Evolutionary conservation across 225 moss, liverwort and hornwort species (phyloP).

Genomic region (Rhytidiadelphus loreus): DNA sequence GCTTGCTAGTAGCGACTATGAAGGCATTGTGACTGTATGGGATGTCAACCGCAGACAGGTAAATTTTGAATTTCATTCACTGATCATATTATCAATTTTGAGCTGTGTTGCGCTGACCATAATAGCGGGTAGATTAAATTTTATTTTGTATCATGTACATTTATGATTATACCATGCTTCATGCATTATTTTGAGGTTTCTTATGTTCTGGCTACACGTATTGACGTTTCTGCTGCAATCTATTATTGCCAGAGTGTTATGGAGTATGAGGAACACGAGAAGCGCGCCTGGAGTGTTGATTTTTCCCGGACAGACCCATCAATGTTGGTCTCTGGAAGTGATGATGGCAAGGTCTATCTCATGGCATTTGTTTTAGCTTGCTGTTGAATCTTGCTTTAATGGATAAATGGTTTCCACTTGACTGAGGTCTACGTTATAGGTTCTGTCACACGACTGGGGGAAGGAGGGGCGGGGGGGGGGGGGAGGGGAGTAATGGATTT

Average conservation of each 20-base stretch:
- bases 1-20: slow-evolving; percentile 97
- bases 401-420: not conserved
- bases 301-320: slow-evolving; percentile 81
- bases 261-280: slow-evolving; percentile 98
- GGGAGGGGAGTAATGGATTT: not conserved
- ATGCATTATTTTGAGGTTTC: not conserved
- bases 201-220: not conserved
- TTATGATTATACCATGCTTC: not conserved
- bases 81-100: not conserved
- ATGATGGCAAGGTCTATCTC: slow-evolving; percentile 79
- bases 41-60: slow-evolving; percentile 85
- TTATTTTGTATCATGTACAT: not conserved
- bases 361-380: not conserved
- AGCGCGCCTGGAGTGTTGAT: slow-evolving; percentile 97
- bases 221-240: not conserved
- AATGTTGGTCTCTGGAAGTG: slow-evolving; percentile 93
- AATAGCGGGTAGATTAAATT: not conserved
- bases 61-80: not conserved
- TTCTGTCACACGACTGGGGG: not conserved
- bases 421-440: not conserved
- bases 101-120: not conserved
- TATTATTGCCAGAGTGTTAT: slow-evolving; percentile 50
- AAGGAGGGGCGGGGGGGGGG: too few species aligned
- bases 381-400: not conserved
- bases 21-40: slow-evolving; percentile 97